These are phyloP conservation scores for Erigeron philadelphicus DNA, from an alignment of 140 eudicot genomes.

Conservation along the genomic window DNA sequence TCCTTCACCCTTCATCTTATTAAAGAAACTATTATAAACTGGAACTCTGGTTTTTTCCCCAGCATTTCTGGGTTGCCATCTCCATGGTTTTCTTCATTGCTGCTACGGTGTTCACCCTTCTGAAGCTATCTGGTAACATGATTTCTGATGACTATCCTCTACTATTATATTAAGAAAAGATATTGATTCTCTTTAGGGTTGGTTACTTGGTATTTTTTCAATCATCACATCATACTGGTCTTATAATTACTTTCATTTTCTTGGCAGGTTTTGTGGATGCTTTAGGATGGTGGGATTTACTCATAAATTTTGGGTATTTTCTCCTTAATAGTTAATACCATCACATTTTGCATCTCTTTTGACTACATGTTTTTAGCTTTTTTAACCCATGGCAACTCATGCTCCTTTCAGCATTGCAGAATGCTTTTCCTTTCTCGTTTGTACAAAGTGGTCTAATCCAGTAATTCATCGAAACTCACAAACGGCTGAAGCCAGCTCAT, in stretches of 20 bases:
- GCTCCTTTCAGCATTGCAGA: constrained; percentile 66
- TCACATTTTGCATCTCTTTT: constrained; percentile 1
- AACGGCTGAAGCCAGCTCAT: constrained; percentile 57
- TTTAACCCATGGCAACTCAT: constrained; percentile 8
- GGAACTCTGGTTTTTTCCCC: constrained; percentile 22
- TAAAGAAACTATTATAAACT: constrained; percentile 23
- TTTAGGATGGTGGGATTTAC: constrained; percentile 96
- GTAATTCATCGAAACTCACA: constrained; percentile 56
- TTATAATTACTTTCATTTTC: constrained; percentile 14
- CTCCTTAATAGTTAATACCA: background rate
- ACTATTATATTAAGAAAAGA: background rate
- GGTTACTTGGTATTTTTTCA: background rate
- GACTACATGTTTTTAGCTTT: background rate
- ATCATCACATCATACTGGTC: background rate
- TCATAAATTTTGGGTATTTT: constrained; percentile 83
- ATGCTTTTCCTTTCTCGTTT: constrained; percentile 93
- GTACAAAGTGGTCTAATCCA: constrained; percentile 97
- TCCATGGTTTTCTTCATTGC: constrained; percentile 97
- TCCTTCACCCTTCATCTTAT: too few relatives aligned
- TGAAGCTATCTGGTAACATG: constrained; percentile 72
- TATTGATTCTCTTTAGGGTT: constrained; percentile 2
- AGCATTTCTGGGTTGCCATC: constrained; percentile 99
- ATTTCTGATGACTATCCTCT: constrained; percentile 3
- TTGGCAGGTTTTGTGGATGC: constrained; percentile 79
- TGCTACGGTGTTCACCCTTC: constrained; percentile 79